phyloP scores from a whole-genome alignment of 2,329 filamentous ascomycete species.

The Furcasterigmium sp. region DNA sequence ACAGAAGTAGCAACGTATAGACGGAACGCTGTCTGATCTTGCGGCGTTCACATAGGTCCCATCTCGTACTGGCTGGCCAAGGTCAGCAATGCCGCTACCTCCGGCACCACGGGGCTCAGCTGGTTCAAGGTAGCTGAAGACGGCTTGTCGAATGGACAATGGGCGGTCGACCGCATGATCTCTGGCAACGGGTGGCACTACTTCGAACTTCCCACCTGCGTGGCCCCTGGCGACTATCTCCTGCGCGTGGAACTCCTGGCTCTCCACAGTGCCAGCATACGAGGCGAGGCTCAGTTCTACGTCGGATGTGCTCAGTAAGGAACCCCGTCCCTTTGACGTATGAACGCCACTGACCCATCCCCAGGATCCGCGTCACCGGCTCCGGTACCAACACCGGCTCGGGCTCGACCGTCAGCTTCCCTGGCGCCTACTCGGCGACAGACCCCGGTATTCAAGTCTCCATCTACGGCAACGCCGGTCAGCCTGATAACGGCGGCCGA shows the following conservation, averaged over 20 bases:
- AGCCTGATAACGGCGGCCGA: conserved; percentile 19
- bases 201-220: conserved; percentile 29
- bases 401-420: conserved; percentile 18
- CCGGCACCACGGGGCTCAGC: conserved; percentile 26
- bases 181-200: conserved; percentile 22
- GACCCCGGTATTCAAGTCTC: conserved; percentile 21
- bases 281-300: conserved; percentile 18
- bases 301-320: conserved; percentile 16
- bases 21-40: no score
- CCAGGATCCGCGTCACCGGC: conserved; percentile 18
- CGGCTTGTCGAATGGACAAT: conserved; percentile 19
- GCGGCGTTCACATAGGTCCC: conserved; percentile 27
- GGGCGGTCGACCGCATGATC: conserved; percentile 24
- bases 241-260: conserved; percentile 35
- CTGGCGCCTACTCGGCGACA: conserved; percentile 16
- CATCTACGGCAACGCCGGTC: conserved; percentile 21
- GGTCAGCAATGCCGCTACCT: conserved; percentile 38
- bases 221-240: conserved; percentile 36
- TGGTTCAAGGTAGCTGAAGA: conserved; percentile 51
- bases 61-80: conserved; percentile 43
- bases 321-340: no score
- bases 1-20: no score
- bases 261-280: conserved; percentile 27
- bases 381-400: conserved; percentile 10
- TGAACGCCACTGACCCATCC: no score